Base-by-base conservation (phyloP, 345 rosid genomes). In the Hibiscus mutabilis region DNA sequence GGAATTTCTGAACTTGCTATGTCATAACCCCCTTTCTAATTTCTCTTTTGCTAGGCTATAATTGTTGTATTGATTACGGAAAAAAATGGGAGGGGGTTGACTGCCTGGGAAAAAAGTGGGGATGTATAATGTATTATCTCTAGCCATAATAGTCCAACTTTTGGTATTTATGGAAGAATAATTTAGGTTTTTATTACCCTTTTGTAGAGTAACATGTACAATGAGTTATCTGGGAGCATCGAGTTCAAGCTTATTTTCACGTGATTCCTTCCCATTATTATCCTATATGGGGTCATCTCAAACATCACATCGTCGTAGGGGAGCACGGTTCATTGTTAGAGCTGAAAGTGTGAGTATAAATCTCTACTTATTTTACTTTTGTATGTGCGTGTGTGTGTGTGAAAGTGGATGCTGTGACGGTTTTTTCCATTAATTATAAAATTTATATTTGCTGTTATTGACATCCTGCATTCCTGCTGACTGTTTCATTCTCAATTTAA, bases 301-400 rank as follows among this genome's bases (percentile, higher is more conserved):
- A 22, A 24, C 8, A 12, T 57, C 61, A 57, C 33, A 57, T 57
- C 6, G 61, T 12, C 33, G 33, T 13, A 24, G 31, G 31, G 61
- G 61, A 25, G 33, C 33, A 57, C 61, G 33, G 33, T 78, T 94
- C 70, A 84, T 78, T 13, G 98, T 91, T 77, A 88, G 93, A 82
- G 98, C 97, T 6, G 88, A 88, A 78, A 74, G 78, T 78, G 96
- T 94, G 87, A 83, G 97, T 87, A 25, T 82, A 74, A 71, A 53
- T 67, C 16, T 76, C 42, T 22, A 22, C 25, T 27, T 18, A 21
- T 2, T 25, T 5, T 47, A 16, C 18, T 27, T 49, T 16, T 64
- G 16, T 19, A 21, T 18, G 22, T n/a, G 19, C n/a, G 55, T n/a
- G 56, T 10, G 25, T 55, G 59, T 5, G 15, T n/a, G 33, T 22